Conservation (phyloP, 768 basidiomycete species). For the Lentinula sp. region DNA sequence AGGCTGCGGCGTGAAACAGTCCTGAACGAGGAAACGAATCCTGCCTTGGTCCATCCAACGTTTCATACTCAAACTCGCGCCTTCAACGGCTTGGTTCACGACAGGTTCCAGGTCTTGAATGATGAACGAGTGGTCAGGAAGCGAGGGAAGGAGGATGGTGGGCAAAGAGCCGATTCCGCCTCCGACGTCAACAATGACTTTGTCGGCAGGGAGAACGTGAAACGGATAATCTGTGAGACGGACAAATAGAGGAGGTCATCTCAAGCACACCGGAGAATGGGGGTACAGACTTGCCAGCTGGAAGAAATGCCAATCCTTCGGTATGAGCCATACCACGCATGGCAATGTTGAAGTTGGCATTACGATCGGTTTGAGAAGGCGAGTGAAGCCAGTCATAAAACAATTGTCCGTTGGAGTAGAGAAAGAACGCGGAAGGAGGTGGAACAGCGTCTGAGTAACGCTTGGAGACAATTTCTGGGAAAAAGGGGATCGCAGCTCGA, state of each 20-base stretch:
- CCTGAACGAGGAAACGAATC: slow-evolving; percentile 4
- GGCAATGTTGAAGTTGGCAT: slow-evolving; percentile 7
- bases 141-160: slow-evolving; percentile 3
- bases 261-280: too few species aligned
- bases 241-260: background rate
- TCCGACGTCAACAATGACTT: slow-evolving; percentile 7
- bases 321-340: slow-evolving; percentile 8
- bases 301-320: slow-evolving; percentile 7
- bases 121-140: slow-evolving; percentile 3
- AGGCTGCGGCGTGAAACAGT: slow-evolving; percentile 8
- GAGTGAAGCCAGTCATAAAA: slow-evolving; percentile 10
- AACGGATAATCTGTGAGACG: slow-evolving; percentile 4
- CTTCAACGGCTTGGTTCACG: slow-evolving; percentile 2
- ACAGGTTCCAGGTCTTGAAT: slow-evolving; percentile 7
- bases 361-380: slow-evolving; percentile 1
- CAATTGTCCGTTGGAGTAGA: slow-evolving; percentile 1
- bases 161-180: slow-evolving; percentile 8
- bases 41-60: slow-evolving; percentile 6
- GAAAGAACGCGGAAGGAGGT: slow-evolving; percentile 6
- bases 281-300: background rate
- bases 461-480: slow-evolving; percentile 4
- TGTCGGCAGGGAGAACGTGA: slow-evolving; percentile 2
- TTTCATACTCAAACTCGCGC: background rate
- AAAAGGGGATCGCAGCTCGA: slow-evolving; percentile 4
- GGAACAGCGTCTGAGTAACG: background rate